phyloP scores from a whole-genome alignment of 2,329 filamentous ascomycete genomes.

The Elsinoe australis region DNA sequence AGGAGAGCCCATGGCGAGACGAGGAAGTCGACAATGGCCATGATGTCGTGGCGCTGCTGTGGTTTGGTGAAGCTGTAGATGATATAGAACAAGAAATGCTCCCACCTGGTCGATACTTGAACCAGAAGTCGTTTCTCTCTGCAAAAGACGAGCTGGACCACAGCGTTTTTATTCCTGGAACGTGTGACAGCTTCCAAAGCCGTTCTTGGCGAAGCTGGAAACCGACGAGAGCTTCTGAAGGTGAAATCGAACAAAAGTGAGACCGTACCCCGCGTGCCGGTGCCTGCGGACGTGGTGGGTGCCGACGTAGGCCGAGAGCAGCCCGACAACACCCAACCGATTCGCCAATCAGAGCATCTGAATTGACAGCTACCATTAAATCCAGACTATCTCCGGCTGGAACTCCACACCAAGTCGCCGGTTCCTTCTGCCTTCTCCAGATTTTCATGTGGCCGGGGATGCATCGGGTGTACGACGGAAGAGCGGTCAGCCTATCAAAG shows the following conservation, averaged over 20 bases:
- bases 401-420: no score
- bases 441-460: no score
- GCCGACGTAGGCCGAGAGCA: no score
- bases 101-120: constrained; percentile 7
- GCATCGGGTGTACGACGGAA: no score
- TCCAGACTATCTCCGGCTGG: no score
- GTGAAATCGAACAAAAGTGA: constrained; percentile 3
- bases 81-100: neutral
- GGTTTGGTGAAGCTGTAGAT: neutral
- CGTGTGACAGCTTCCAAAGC: constrained; percentile 1
- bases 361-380: no score
- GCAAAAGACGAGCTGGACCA: neutral
- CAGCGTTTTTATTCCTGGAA: neutral
- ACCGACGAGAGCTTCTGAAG: constrained; percentile 5
- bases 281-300: neutral
- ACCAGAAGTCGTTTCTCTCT: neutral
- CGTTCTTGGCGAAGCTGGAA: constrained; percentile 12
- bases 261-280: constrained; percentile 2
- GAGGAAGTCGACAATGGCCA: constrained; percentile 34
- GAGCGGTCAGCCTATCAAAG: no score
- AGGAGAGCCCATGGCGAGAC: constrained; percentile 43
- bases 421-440: no score
- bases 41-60: constrained; percentile 19
- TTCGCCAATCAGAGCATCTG: no score
- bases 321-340: no score